phyloP scores from a whole-genome alignment of 1,284 basidiomycete genomes.

The Volvariella surrecta region DNA sequence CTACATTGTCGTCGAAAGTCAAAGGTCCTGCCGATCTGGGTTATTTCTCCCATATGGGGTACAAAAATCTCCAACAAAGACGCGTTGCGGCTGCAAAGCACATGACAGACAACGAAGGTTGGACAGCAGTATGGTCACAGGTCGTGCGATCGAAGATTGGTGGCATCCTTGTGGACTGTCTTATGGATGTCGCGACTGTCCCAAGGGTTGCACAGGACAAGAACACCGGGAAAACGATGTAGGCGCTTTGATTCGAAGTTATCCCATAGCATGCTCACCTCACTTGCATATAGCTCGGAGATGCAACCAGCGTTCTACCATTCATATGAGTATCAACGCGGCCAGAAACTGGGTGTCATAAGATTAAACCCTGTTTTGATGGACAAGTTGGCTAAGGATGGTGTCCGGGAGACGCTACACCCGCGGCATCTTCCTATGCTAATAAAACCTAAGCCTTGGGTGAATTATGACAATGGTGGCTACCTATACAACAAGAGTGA shows the following conservation, averaged over 20 bases:
- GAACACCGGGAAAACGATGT: constrained; percentile 49
- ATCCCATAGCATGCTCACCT: background rate
- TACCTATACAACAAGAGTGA: constrained; percentile 75
- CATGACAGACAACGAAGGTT: constrained; percentile 52
- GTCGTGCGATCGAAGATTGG: constrained; percentile 72
- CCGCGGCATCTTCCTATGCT: constrained; percentile 97
- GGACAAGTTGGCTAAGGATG: constrained; percentile 74
- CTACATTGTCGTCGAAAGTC: constrained; percentile 15
- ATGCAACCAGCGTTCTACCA: constrained; percentile 90
- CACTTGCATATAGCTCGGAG: constrained; percentile 57
- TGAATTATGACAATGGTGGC: constrained; percentile 72
- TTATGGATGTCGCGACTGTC: constrained; percentile 85
- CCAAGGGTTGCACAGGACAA: constrained; percentile 51
- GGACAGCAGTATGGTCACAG: constrained; percentile 84
- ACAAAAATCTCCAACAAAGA: constrained; percentile 46
- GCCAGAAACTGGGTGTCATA: constrained; percentile 88
- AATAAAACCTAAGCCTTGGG: constrained; percentile 86
- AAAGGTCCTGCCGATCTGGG: constrained; percentile 29
- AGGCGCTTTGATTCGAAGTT: constrained; percentile 18
- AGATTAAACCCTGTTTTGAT: constrained; percentile 80
- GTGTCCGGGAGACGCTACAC: constrained; percentile 71
- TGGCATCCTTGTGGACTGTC: constrained; percentile 73
- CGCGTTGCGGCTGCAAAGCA: constrained; percentile 58
- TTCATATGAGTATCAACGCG: constrained; percentile 88
- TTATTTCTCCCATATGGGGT: constrained; percentile 52